Percentiles rank a stretch among this genome's conserved stretches.
Conservation (phyloP, 257 asterid genomes). For the Nicotiana noctiflora region DNA sequence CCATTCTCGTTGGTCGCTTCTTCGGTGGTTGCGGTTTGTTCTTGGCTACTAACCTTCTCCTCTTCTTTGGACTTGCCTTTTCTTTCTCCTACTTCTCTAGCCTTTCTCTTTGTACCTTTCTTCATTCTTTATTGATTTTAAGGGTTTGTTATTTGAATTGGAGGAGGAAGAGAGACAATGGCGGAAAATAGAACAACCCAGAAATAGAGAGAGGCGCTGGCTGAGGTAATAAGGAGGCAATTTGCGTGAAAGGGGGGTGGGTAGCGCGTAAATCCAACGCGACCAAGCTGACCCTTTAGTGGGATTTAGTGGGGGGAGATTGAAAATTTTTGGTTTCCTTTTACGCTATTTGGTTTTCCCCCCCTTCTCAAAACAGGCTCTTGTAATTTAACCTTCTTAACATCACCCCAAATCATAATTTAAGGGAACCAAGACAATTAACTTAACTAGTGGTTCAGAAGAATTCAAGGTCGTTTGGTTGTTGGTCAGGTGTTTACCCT, state of each 20-base stretch:
- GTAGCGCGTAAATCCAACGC: conserved; percentile 7
- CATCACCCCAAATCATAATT: no score
- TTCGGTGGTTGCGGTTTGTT: not conserved
- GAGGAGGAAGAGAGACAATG: conserved; percentile 27
- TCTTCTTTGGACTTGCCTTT: conserved; percentile 16
- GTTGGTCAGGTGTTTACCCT: no score
- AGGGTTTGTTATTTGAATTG: conserved; percentile 32
- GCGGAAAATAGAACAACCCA: conserved; percentile 16
- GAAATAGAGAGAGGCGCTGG: not conserved
- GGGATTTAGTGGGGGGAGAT: conserved; percentile 9
- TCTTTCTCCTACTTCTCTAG: conserved; percentile 15
- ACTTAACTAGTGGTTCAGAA: no score
- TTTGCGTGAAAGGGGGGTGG: not conserved
- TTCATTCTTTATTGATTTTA: conserved; percentile 23
- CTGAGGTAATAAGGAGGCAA: not conserved
- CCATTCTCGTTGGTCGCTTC: conserved; percentile 8
- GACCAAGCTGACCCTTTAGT: not conserved
- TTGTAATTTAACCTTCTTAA: no score
- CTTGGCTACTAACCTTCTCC: not conserved
- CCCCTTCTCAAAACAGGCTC: not conserved
- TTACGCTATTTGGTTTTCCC: not conserved
- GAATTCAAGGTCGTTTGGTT: no score
- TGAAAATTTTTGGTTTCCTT: not conserved
- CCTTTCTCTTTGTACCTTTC: conserved; percentile 68
- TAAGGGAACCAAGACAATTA: no score